Evolutionary conservation across 306 rosid species (phyloP), one percentile per base, ranked within the genome.

Genomic region (Prunus mira): DNA sequence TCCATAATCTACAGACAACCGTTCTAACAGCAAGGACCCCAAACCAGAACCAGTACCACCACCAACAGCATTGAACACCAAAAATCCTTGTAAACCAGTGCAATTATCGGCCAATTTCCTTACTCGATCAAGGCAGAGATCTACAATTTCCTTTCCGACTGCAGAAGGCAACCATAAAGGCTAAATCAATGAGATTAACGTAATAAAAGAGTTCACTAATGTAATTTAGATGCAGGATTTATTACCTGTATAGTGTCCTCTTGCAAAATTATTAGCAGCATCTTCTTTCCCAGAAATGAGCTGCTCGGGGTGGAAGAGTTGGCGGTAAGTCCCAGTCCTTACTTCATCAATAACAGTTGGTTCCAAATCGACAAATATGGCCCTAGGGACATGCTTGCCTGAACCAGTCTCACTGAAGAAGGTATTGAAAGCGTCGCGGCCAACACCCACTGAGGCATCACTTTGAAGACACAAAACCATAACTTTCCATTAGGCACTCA

Each of bases 281-380:
- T 95, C 98, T 78, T 95, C 98, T 81, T 95, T 95, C 64, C 98
- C 98, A 79, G 98, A 92, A 77, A 95, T 95, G 71, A 95, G 96
- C 78, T 94, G 98, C 69, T 94, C 98, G 0, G 98, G 98, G 80
- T 94, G 98, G 79, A 94, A 94, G 58, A 95, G 97, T 34, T 95
- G 98, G 65, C 97, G 91, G 80, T 92, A 95, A 9, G 89, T 0
- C 11, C 98, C 98, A 1, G 92, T 78, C 73, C 98, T 78, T 43
- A 95, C 96, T 78, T 95, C 98, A 66, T 95, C 98, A 51, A 95
- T 92, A 66, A 95, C 98, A 75, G 98, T 95, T 13, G 98, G 98
- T 77, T 95, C 98, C 12, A 95, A 89, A 86, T 95, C 98, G 2
- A 95, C 96, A 70, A 95, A 95, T 8, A 95, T 90, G 10, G 98